A percentile compares a stretch with the other conserved stretches of the same genome.
Evolutionary conservation across 257 asterid species (phyloP).

Genomic region (Penstemon newberryi): DNA sequence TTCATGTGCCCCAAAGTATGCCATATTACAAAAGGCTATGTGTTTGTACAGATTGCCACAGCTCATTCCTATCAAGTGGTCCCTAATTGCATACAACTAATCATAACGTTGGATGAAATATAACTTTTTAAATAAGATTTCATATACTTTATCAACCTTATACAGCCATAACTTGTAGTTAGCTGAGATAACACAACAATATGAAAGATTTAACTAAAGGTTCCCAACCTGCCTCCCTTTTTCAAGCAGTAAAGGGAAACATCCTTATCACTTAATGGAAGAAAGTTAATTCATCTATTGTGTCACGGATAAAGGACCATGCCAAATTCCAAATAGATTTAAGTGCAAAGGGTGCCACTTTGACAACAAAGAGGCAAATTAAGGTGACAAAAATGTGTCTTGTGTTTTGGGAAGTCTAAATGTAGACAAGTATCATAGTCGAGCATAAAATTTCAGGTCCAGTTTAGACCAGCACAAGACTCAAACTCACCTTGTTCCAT

Average conservation of each 20-base stretch:
- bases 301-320: no score
- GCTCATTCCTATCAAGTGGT: background rate
- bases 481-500: slow-evolving; percentile 78
- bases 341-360: no score
- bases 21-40: background rate
- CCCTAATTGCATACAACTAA: background rate
- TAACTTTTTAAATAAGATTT: background rate
- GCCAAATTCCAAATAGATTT: no score
- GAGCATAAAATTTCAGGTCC: background rate
- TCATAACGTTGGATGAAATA: background rate
- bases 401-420: slow-evolving; percentile 14
- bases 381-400: no score
- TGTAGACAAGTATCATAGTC: slow-evolving; percentile 14
- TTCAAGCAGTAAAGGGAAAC: background rate
- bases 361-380: no score
- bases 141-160: background rate
- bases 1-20: background rate
- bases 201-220: background rate
- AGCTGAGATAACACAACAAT: slow-evolving; percentile 5
- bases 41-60: background rate
- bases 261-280: background rate
- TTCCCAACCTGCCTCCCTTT: background rate
- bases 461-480: slow-evolving; percentile 22
- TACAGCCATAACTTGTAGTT: background rate
- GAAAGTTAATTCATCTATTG: background rate